Evolutionary conservation across 2,329 filamentous ascomycete species (phyloP), one percentile per base, ranked within the genome.

Genomic region (Ophiocordyceps camponoti-floridani): DNA sequence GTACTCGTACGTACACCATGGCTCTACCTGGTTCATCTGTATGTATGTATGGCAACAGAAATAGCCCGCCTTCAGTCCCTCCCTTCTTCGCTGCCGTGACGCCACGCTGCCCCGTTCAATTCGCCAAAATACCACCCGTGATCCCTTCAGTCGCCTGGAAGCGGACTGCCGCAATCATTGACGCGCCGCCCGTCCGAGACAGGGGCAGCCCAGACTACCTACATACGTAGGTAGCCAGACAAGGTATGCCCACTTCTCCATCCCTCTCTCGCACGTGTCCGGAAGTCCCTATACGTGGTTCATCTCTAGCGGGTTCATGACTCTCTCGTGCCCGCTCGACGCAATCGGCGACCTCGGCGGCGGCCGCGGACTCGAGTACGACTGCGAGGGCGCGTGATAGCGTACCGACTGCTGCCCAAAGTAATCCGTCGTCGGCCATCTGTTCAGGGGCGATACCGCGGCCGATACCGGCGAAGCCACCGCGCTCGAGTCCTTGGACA

Each of bases 401-500:
- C 66, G 64, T 27, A 37, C 11, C 2, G 69, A 67, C n/a, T 70
- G 66, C 41, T 66, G 62, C 43, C 67, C 71, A 53, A 75, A 75
- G 54, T 72, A 75, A 53, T 77, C 73, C 46, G 70, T 69, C 13
- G 69, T 72, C 50, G 61, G 61, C 47, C 66, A 66, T 47, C 67
- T 67, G 42, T 49, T 44, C 43, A 55, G 56, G 46, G 56, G 50
- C 16, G 56, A 58, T 55, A 57, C 63, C 52, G 56, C 59, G 58
- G 62, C 57, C 58, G 59, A 62, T 54, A 63, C 55, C 50, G 70
- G 67, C 63, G 72, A 75, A 68, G 73, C 64, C 64, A 66, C 60
- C 53, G 66, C 61, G 61, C 65, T 69, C 59, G 66, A 65, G 54
- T 73, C 72, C 60, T 66, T 68, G 52, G 72, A 75, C 54, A 88